phyloP scores from a whole-genome alignment of 2,329 filamentous ascomycete species.

The Ophiostoma perfectum region DNA sequence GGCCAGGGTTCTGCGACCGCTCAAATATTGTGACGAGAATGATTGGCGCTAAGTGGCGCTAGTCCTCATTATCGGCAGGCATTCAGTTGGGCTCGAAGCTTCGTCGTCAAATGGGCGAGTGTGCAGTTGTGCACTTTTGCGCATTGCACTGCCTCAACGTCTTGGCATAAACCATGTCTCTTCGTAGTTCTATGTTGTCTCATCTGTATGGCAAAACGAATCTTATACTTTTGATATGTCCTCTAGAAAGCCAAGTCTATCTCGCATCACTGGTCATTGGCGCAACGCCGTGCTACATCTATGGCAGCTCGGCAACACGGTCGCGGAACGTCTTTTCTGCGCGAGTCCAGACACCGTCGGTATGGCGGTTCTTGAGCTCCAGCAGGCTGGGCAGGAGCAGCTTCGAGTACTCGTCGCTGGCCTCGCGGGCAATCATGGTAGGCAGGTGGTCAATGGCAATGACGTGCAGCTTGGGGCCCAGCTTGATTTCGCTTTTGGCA shows the following conservation, averaged over 20 bases:
- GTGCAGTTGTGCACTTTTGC: no score
- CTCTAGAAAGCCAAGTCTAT: neutral
- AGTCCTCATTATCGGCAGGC: no score
- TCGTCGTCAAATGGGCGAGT: no score
- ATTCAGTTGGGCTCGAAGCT: no score
- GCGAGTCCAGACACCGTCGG: conserved; percentile 72
- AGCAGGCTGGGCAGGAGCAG: conserved; percentile 73
- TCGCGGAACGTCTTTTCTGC: conserved; percentile 80
- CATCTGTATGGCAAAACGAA: neutral
- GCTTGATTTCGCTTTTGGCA: conserved; percentile 42
- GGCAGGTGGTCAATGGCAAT: conserved; percentile 87
- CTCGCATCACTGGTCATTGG: neutral
- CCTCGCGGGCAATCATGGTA: conserved; percentile 76
- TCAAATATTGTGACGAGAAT: no score
- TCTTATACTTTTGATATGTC: neutral
- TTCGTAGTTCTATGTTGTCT: neutral
- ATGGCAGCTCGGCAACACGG: conserved; percentile 53
- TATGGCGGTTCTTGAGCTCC: conserved; percentile 68
- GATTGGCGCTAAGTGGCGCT: no score
- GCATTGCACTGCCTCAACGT: no score
- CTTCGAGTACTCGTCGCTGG: conserved; percentile 74
- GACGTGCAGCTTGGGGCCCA: conserved; percentile 60
- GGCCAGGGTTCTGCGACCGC: no score
- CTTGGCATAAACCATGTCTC: neutral
- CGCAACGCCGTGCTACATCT: neutral